Evolutionary conservation across 345 rosid genomes (phyloP), one percentile per base, ranked within the genome.

Genomic region (Passiflora organensis): DNA sequence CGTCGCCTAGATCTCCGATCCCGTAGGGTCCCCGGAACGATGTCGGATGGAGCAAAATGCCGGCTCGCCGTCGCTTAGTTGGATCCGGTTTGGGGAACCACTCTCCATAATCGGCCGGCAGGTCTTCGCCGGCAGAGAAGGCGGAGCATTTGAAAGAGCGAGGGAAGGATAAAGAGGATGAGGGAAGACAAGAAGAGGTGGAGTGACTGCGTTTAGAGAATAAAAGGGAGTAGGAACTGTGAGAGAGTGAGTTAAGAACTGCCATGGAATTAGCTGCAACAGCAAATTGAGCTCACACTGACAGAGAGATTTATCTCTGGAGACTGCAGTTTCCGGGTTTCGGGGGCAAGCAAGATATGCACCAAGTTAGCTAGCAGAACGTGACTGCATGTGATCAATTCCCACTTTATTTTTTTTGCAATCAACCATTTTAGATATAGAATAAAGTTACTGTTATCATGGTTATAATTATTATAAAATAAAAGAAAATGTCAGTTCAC

Each of bases 31-130:
- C 88, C 4, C 68, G 74, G 46, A 91, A 80, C 64, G 98, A 88
- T 50, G 96, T 91, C 70, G 96, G 98, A 56, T 91, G 98, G 48
- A 91, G 90, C 78, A 91, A 70, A 51, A 91, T 71, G 42, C 98
- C 95, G 14, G 86, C 96, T 71, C 98, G 77, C 51, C 98, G 71
- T 51, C 75, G 64, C 24, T 43, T 36, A 12, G 22, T 47, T 0
- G 81, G 66, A 52, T 80, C 74, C n/a, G 66, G 61, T 36, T 68
- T 67, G 14, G 95, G 93, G 6, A 79, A 1, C 79, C 85, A 76
- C 8, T 81, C 54, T 17, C 70, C 83, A 48, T 91, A 91, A 36
- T 84, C 82, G 32, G 21, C 6, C 2, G 93, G 84, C 43, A 88
- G 67, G 72, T 82, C 85, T 24, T 84, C 78, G 1, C 95, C 91